Evolutionary conservation across 257 asterid genomes (phyloP).

Genomic region (Solanum etuberosum): DNA sequence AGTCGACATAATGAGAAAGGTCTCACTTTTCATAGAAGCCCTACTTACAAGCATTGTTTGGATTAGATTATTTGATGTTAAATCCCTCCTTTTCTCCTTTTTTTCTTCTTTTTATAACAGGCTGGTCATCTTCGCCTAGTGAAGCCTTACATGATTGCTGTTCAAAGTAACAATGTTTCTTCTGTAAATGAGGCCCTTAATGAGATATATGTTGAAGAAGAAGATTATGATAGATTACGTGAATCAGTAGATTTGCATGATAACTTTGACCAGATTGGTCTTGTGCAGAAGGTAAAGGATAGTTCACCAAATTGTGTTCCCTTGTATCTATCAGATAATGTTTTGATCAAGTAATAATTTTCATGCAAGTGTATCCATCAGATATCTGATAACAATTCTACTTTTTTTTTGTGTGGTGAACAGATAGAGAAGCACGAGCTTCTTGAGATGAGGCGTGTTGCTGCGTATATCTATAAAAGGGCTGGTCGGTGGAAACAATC

Average conservation of each 20-base stretch:
- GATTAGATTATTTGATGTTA: background rate
- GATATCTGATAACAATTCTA: background rate
- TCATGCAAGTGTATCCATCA: background rate
- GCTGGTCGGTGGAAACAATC: slow-evolving; percentile 99
- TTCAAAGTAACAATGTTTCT: slow-evolving; percentile 95
- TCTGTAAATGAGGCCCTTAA: slow-evolving; percentile 98
- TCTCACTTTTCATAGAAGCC: slow-evolving; percentile 10
- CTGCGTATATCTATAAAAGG: slow-evolving; percentile 95
- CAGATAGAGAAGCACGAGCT: slow-evolving; percentile 99
- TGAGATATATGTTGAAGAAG: slow-evolving; percentile 97
- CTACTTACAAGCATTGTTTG: background rate
- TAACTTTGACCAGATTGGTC: slow-evolving; percentile 96
- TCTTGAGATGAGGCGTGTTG: slow-evolving; percentile 99
- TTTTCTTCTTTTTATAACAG: slow-evolving; percentile 29
- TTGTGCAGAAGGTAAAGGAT: slow-evolving; percentile 79
- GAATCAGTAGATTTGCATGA: slow-evolving; percentile 94
- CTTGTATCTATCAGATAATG: background rate
- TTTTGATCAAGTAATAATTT: background rate
- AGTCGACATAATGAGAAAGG: slow-evolving; percentile 98
- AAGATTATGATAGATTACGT: slow-evolving; percentile 90
- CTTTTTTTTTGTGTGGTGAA: slow-evolving; percentile 1
- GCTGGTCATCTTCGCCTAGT: slow-evolving; percentile 92
- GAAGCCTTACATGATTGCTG: slow-evolving; percentile 98
- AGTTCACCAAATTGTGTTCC: background rate
- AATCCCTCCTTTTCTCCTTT: slow-evolving; percentile 1